Evolutionary conservation across 805 yeast genomes (phyloP).

Genomic region (Myxozyma sirexii): DNA sequence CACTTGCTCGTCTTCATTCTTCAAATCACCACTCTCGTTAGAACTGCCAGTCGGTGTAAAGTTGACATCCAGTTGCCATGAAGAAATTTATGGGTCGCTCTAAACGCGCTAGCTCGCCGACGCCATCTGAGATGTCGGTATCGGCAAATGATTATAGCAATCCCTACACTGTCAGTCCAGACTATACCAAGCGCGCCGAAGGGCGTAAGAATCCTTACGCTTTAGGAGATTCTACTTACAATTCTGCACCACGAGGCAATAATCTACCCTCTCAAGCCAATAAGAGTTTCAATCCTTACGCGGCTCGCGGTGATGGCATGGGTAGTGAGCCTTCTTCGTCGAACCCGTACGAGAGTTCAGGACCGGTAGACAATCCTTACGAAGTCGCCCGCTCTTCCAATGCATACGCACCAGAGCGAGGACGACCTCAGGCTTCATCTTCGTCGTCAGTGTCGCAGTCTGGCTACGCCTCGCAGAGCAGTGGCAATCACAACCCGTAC

Average conservation of each 20-base stretch:
- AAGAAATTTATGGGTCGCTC: constrained; percentile 11
- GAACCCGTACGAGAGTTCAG: constrained; percentile 15
- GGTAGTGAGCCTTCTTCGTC: not conserved
- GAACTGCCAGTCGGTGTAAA: not conserved
- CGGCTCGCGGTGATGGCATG: not conserved
- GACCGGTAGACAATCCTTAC: constrained; percentile 17
- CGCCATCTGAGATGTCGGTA: constrained; percentile 4
- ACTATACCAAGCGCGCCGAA: constrained; percentile 8
- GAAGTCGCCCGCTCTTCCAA: constrained; percentile 4
- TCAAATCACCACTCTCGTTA: not conserved
- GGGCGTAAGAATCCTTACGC: constrained; percentile 21
- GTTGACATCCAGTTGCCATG: not conserved
- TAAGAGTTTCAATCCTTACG: not conserved
- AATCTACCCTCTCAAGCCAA: not conserved
- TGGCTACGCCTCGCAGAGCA: not conserved
- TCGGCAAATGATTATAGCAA: constrained; percentile 1
- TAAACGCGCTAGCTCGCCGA: constrained; percentile 9
- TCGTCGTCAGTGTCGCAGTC: not conserved
- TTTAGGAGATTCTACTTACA: constrained; percentile 9
- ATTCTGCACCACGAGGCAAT: constrained; percentile 7
- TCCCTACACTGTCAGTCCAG: constrained; percentile 12
- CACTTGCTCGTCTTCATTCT: not conserved
- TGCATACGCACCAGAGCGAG: constrained; percentile 8
- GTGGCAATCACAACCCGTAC: constrained; percentile 1
- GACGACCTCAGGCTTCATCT: not conserved